Conservation (phyloP, 768 basidiomycete species). For the Amanita jacksonii region DNA sequence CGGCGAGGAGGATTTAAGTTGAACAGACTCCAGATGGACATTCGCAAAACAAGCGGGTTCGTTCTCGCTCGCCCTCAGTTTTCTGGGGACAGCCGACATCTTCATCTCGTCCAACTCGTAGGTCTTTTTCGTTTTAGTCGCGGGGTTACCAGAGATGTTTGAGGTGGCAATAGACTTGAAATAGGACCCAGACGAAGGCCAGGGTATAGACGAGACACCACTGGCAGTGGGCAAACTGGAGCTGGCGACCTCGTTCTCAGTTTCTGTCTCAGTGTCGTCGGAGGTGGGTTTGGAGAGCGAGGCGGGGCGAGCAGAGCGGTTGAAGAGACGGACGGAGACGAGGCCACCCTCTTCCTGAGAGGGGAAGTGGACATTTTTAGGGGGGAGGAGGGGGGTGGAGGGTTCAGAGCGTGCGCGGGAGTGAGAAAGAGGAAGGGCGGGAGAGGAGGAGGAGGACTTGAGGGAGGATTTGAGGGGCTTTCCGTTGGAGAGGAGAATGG, state of each 20-base stretch:
- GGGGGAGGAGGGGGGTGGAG: conserved; percentile 32
- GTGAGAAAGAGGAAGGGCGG: conserved; percentile 31
- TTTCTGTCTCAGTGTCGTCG: conserved; percentile 40
- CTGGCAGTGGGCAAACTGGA: not conserved
- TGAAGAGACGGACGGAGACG: conserved; percentile 53
- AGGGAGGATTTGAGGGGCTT: conserved; percentile 59
- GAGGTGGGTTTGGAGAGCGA: conserved; percentile 29
- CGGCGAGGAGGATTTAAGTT: conserved; percentile 11
- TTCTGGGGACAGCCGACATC: conserved; percentile 20
- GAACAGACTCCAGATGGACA: conserved; percentile 23
- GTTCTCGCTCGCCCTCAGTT: not conserved
- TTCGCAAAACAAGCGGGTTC: conserved; percentile 15
- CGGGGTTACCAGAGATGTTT: too few relatives aligned
- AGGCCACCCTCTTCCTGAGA: conserved; percentile 49
- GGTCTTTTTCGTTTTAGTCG: conserved; percentile 1
- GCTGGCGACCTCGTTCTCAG: conserved; percentile 22
- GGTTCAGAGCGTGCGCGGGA: conserved; percentile 47
- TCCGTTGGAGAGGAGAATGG: conserved; percentile 58
- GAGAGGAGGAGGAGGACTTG: conserved; percentile 49
- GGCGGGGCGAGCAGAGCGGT: conserved; percentile 60
- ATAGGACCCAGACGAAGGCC: conserved; percentile 2
- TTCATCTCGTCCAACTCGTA: conserved; percentile 16
- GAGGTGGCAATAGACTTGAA: not conserved
- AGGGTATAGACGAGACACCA: not conserved
- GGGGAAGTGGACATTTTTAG: conserved; percentile 88